These are phyloP conservation scores for Ballota nigra DNA, from an alignment of 257 asterid genomes.

Conservation along the genomic window DNA sequence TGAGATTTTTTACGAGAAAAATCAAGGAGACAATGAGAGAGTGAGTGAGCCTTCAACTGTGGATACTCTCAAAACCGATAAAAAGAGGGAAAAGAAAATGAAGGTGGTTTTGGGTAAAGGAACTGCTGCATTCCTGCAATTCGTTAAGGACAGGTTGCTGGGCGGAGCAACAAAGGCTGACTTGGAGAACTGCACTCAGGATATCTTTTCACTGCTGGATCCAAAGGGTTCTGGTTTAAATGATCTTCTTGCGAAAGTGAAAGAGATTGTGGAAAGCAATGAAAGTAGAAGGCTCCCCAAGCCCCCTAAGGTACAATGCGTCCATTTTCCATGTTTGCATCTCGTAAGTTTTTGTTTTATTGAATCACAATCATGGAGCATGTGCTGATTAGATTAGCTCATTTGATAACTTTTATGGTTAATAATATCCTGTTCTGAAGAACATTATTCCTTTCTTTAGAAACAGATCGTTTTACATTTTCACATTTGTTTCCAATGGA, in stretches of 20 bases:
- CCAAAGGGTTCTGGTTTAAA: constrained; percentile 46
- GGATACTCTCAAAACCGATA: constrained; percentile 32
- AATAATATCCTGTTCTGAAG: not conserved
- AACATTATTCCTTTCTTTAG: not conserved
- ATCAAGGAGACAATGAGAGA: constrained; percentile 27
- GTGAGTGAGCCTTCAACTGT: constrained; percentile 28
- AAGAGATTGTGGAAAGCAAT: constrained; percentile 87
- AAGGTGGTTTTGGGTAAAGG: constrained; percentile 76
- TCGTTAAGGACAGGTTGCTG: constrained; percentile 59
- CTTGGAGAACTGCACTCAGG: constrained; percentile 38
- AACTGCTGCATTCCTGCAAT: constrained; percentile 55
- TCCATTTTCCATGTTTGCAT: not conserved
- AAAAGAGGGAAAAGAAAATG: constrained; percentile 66
- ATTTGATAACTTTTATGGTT: not conserved
- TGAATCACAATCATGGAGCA: not conserved
- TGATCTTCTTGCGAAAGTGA: constrained; percentile 54
- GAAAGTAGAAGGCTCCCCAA: constrained; percentile 85
- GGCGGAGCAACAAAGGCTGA: constrained; percentile 26
- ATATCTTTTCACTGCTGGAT: constrained; percentile 47
- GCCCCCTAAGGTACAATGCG: constrained; percentile 73
- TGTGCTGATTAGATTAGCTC: not conserved
- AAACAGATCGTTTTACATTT: not conserved
- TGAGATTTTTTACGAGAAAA: constrained; percentile 28
- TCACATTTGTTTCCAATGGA: not conserved
- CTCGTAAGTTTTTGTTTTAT: not conserved